These are phyloP conservation scores for Nitzschia sp. DNA, from an alignment of 108 stramenopile genomes.

Conservation along the genomic window DNA sequence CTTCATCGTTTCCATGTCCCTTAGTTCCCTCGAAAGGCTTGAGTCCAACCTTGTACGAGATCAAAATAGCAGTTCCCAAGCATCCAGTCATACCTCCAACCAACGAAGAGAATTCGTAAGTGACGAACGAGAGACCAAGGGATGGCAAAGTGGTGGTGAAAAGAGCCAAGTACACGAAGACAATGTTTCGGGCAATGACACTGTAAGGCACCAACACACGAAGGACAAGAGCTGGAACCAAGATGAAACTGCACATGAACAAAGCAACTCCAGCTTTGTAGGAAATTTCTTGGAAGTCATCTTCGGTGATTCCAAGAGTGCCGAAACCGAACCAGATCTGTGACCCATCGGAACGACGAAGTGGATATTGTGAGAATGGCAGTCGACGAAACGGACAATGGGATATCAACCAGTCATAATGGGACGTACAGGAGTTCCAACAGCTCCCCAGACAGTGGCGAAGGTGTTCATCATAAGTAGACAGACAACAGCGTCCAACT, in stretches of 20 bases:
- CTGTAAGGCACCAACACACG: constrained; percentile 41
- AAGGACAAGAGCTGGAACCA: constrained; percentile 41
- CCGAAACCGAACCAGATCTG: constrained; percentile 62
- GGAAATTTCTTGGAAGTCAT: constrained; percentile 45
- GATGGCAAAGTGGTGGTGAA: constrained; percentile 35
- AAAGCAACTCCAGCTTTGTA: constrained; percentile 45
- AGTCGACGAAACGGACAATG: no score
- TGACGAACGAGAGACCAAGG: constrained; percentile 45
- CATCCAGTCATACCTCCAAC: constrained; percentile 62
- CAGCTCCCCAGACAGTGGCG: constrained; percentile 66
- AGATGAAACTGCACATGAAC: constrained; percentile 40
- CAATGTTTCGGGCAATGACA: constrained; percentile 39
- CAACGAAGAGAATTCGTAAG: constrained; percentile 59
- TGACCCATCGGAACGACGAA: no score
- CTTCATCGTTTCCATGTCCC: background rate
- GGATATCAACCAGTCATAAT: no score
- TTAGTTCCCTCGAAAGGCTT: constrained; percentile 1
- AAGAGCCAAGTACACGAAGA: constrained; percentile 45
- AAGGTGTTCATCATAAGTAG: constrained; percentile 62
- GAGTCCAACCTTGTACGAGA: constrained; percentile 45
- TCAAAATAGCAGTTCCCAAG: constrained; percentile 42
- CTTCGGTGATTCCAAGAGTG: constrained; percentile 33
- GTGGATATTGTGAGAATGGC: no score
- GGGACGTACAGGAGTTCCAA: constrained; percentile 44
- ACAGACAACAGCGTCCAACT: constrained; percentile 51